Conservation (phyloP, 805 yeast genomes). For the Ogataea methylovora region DNA sequence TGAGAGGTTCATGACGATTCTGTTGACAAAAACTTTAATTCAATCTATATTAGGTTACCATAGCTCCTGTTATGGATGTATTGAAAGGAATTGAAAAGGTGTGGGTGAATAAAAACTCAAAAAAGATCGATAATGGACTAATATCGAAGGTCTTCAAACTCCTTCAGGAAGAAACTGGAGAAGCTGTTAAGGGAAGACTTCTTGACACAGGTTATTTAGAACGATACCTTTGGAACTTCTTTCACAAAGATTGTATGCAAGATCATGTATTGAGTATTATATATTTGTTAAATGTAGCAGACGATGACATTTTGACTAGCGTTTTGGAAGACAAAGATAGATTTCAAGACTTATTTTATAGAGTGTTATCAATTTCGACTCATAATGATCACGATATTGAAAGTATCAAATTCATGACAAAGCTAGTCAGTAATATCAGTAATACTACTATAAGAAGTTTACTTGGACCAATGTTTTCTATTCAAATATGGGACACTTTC, state of each 20-base stretch:
- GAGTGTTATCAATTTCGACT: conserved; percentile 26
- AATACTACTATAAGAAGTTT: conserved; percentile 10
- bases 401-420: conserved; percentile 14
- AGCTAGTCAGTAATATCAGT: conserved; percentile 15
- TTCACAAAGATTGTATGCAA: conserved; percentile 30
- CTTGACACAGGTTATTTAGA: conserved; percentile 15
- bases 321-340: conserved; percentile 14
- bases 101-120: not conserved
- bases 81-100: too few relatives aligned
- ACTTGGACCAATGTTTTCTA: conserved; percentile 25
- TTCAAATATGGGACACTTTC: conserved; percentile 26
- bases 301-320: conserved; percentile 7
- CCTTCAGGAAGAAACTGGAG: not conserved
- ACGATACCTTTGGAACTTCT: conserved; percentile 33
- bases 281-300: conserved; percentile 5
- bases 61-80: too few relatives aligned
- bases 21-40: too few relatives aligned
- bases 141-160: conserved; percentile 1
- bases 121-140: conserved; percentile 1
- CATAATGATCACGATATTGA: too few relatives aligned
- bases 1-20: too few relatives aligned
- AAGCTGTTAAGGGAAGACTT: not conserved
- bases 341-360: conserved; percentile 21
- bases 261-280: conserved; percentile 32
- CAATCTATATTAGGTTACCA: too few relatives aligned